Evolutionary conservation across 768 basidiomycete species (phyloP), one percentile per base, ranked within the genome.

Genomic region (Podaxis pistillaris): DNA sequence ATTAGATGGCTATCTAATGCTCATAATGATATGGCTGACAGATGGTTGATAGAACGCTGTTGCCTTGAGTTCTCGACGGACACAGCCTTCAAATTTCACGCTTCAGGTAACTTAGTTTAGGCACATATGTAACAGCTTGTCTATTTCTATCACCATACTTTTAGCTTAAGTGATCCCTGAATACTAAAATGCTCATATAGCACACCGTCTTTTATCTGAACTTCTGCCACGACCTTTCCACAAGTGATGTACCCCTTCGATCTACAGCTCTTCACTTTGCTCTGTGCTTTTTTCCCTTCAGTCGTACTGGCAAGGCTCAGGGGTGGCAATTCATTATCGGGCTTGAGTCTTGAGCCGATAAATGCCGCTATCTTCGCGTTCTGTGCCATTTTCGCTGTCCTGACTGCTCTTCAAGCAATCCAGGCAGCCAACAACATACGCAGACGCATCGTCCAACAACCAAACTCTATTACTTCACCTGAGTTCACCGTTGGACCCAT

Each of bases 311-410:
- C 46, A 22, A n/a, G 36, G 12, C 22, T 36, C 0, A 19, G 58
- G 15, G 17, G 12, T 4, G 44, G 41, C 19, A 37, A 30, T 38
- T 28, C 44, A 58, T 1, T 24, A 5, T 24, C 58, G 13, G 24
- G 33, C 36, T 50, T 59, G 9, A 26, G 49, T 12, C 49, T 59
- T 17, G 58, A 40, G 8, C 58, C 46, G 19, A 38, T 58, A 3
- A 30, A 50, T 58, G 47, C 58, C 19, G 58, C 47, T 3, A 36
- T 22, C 58, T 59, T 59, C 19, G 28, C 58, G 4, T 59, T 59
- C 47, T 37, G 30, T 12, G 58, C 51, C n/a, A 17, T 50, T 15
- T 59, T 51, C 22, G 36, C 58, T 38, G 37, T 50, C 24, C 9
- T 51, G 7, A 59, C 47, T 8, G 33, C 47, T 24, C 28, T 59